phyloP scores from a whole-genome alignment of 2,329 filamentous ascomycete species.

The Colletotrichum sp. region DNA sequence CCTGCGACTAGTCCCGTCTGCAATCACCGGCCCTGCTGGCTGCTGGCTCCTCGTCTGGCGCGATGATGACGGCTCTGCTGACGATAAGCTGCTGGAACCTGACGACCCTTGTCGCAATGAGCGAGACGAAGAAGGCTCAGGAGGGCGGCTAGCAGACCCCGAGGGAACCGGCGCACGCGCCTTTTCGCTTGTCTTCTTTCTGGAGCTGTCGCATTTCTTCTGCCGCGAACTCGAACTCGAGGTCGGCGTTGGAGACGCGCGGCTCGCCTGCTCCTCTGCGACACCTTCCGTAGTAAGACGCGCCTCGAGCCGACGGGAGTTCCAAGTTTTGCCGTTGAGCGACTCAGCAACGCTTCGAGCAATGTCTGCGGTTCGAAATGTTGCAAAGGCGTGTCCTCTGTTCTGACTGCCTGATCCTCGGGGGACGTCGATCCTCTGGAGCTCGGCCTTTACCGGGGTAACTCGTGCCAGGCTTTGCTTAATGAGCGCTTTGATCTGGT shows the following conservation, averaged over 20 bases:
- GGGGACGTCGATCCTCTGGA: constrained; percentile 10
- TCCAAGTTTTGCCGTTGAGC: not conserved
- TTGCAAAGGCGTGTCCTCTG: constrained; percentile 3
- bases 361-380: not conserved
- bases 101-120: not conserved
- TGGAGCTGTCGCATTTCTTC: not conserved
- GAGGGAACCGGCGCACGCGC: not conserved
- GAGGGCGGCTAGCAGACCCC: not conserved
- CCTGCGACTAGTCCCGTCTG: not conserved
- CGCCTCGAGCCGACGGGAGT: not conserved
- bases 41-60: not conserved
- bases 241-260: not conserved
- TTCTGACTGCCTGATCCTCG: not conserved
- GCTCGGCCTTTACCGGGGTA: not conserved
- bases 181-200: not conserved
- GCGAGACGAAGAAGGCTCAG: not conserved
- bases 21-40: not conserved
- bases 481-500: constrained; percentile 4
- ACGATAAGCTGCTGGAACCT: not conserved
- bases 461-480: not conserved
- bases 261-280: not conserved
- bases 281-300: not conserved
- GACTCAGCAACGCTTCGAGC: not conserved
- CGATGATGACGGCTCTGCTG: not conserved
- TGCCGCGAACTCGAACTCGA: not conserved